These are phyloP conservation scores for Komagataella pseudopastoris DNA, from an alignment of 805 yeast species.

Conservation along the genomic window DNA sequence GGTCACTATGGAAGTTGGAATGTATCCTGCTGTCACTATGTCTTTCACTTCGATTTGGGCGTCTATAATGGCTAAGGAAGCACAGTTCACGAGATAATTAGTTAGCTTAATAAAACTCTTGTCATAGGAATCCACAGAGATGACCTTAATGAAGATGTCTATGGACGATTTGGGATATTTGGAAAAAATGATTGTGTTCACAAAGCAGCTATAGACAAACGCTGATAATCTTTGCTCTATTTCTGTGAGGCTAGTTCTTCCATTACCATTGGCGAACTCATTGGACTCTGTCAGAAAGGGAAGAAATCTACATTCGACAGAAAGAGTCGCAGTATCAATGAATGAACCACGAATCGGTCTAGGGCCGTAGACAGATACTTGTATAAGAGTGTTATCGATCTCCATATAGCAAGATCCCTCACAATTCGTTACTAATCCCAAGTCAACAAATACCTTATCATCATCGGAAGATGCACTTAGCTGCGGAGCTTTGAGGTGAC, in stretches of 20 bases:
- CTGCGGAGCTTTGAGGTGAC: slow-evolving; percentile 3
- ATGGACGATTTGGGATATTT: slow-evolving; percentile 87
- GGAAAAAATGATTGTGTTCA: slow-evolving; percentile 36
- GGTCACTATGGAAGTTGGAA: background rate
- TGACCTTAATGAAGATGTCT: slow-evolving; percentile 58
- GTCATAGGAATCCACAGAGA: slow-evolving; percentile 27
- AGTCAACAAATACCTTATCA: slow-evolving; percentile 37
- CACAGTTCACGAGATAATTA: slow-evolving; percentile 33
- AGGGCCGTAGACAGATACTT: slow-evolving; percentile 78
- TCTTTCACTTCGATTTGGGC: slow-evolving; percentile 75
- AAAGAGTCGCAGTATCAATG: slow-evolving; percentile 48
- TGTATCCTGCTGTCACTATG: slow-evolving; percentile 49
- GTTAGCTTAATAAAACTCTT: slow-evolving; percentile 24
- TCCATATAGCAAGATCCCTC: slow-evolving; percentile 80
- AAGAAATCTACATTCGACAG: slow-evolving; percentile 43
- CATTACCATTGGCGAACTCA: slow-evolving; percentile 12
- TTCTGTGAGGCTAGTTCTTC: slow-evolving; percentile 20
- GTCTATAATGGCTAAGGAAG: slow-evolving; percentile 68
- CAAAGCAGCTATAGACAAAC: slow-evolving; percentile 21
- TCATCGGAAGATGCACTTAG: slow-evolving; percentile 12
- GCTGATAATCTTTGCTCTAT: slow-evolving; percentile 33
- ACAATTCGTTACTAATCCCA: slow-evolving; percentile 56
- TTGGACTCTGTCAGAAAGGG: slow-evolving; percentile 32
- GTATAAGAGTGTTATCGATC: slow-evolving; percentile 42
- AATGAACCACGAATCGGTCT: slow-evolving; percentile 69